Evolutionary conservation across 352 stramenopile genomes (phyloP).

Genomic region (Phytophthora constricta): DNA sequence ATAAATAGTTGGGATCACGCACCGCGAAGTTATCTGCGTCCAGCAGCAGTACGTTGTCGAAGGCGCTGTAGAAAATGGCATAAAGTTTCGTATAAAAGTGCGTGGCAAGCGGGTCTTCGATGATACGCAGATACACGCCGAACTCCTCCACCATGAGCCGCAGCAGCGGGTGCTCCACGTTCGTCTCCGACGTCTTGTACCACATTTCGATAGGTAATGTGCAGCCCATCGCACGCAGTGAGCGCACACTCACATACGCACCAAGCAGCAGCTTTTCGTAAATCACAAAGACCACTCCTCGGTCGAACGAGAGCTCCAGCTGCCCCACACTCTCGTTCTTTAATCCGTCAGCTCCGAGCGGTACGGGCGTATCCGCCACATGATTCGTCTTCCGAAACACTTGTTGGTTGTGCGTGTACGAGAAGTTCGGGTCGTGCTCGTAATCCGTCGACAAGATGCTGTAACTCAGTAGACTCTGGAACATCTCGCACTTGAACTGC

Average conservation of each 20-base stretch:
- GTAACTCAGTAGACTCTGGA: constrained; percentile 64
- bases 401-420: constrained; percentile 34
- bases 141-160: constrained; percentile 45
- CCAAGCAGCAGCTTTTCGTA: constrained; percentile 66
- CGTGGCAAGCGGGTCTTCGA: constrained; percentile 47
- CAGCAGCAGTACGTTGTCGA: constrained; percentile 62
- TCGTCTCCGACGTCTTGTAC: constrained; percentile 51
- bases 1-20: constrained; percentile 69
- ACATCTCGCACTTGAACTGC: constrained; percentile 63
- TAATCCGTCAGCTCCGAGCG: constrained; percentile 29
- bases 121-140: constrained; percentile 52
- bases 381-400: constrained; percentile 36
- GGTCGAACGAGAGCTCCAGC: constrained; percentile 41
- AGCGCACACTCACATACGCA: constrained; percentile 65
- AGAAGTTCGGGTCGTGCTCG: constrained; percentile 53
- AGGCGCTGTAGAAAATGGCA: constrained; percentile 59
- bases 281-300: constrained; percentile 67
- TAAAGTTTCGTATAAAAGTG: constrained; percentile 67
- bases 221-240: constrained; percentile 50
- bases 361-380: constrained; percentile 35
- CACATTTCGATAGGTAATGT: constrained; percentile 67
- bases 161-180: constrained; percentile 46
- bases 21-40: constrained; percentile 70
- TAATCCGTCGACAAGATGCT: constrained; percentile 59
- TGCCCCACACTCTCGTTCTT: constrained; percentile 38